Conservation (phyloP, 371 early-diverging fungal genomes). For the Rhizopus microsporus region DNA sequence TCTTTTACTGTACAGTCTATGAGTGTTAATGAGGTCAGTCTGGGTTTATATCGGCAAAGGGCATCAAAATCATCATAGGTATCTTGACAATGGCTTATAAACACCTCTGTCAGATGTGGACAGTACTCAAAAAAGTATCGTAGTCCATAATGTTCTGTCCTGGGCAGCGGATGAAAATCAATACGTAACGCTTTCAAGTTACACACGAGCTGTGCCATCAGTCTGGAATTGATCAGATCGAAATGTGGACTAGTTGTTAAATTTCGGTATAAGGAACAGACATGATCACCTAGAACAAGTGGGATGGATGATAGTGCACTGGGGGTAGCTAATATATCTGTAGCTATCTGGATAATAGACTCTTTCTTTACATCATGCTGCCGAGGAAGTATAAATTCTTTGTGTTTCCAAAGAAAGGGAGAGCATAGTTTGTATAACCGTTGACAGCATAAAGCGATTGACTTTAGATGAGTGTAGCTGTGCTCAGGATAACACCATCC, state of each 20-base stretch:
- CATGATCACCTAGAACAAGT: constrained; percentile 35
- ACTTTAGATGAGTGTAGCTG: constrained; percentile 30
- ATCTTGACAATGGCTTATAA: constrained; percentile 47
- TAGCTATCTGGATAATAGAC: constrained; percentile 32
- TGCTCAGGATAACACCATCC: constrained; percentile 50
- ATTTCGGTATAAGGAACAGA: constrained; percentile 44
- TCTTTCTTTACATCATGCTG: constrained; percentile 34
- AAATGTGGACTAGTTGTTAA: constrained; percentile 39
- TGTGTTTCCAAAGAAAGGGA: constrained; percentile 52
- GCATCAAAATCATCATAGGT: constrained; percentile 47
- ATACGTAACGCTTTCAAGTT: constrained; percentile 44
- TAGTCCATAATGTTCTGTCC: constrained; percentile 45
- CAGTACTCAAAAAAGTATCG: constrained; percentile 39
- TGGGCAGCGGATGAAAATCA: constrained; percentile 43
- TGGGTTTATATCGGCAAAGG: constrained; percentile 25
- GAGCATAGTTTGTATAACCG: constrained; percentile 35
- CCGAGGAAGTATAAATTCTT: constrained; percentile 49
- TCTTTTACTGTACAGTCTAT: constrained; percentile 43
- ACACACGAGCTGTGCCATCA: constrained; percentile 43
- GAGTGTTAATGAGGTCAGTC: constrained; percentile 34
- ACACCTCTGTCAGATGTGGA: constrained; percentile 35
- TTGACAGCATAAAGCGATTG: constrained; percentile 40
- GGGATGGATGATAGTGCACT: constrained; percentile 27
- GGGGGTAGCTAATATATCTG: constrained; percentile 34
- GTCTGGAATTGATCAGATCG: constrained; percentile 38